Evolutionary conservation across 192 early-diverging fungal genomes (phyloP).

Genomic region (Entomortierella parvispora): DNA sequence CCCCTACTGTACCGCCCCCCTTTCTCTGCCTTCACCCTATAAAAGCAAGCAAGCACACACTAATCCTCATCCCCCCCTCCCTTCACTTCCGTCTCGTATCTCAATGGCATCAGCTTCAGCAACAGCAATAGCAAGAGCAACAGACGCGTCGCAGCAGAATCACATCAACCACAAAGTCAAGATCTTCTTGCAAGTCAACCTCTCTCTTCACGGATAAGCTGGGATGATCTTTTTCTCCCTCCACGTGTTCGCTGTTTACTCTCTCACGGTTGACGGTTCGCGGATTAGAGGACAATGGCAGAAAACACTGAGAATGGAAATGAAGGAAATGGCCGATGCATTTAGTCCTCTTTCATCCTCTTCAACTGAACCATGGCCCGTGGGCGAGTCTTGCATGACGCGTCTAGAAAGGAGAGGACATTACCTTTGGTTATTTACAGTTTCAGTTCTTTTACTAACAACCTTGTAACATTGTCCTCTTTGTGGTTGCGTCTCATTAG

Average conservation of each 20-base stretch:
- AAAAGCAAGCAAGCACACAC: too few species aligned
- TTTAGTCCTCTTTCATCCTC: not conserved
- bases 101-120: not conserved
- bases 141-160: not conserved
- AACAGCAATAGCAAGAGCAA: not conserved
- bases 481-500: too few species aligned
- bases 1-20: too few species aligned
- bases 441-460: too few species aligned
- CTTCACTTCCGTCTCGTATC: not conserved
- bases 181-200: slow-evolving; percentile 35
- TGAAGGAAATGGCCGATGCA: too few species aligned
- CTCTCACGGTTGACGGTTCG: slow-evolving; percentile 3
- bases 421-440: not conserved
- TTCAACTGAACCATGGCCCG: slow-evolving; percentile 6
- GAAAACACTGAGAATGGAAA: too few species aligned
- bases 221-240: not conserved
- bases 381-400: not conserved
- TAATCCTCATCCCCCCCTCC: not conserved
- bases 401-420: not conserved
- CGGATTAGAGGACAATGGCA: too few species aligned
- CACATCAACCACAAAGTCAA: slow-evolving; percentile 50
- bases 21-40: too few species aligned
- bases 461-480: too few species aligned
- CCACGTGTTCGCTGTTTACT: too few species aligned
- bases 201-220: not conserved